A percentile compares a stretch with the other conserved stretches of the same genome.
Conservation (phyloP, 23 red algal species). For the Gracilaria domingensis region DNA sequence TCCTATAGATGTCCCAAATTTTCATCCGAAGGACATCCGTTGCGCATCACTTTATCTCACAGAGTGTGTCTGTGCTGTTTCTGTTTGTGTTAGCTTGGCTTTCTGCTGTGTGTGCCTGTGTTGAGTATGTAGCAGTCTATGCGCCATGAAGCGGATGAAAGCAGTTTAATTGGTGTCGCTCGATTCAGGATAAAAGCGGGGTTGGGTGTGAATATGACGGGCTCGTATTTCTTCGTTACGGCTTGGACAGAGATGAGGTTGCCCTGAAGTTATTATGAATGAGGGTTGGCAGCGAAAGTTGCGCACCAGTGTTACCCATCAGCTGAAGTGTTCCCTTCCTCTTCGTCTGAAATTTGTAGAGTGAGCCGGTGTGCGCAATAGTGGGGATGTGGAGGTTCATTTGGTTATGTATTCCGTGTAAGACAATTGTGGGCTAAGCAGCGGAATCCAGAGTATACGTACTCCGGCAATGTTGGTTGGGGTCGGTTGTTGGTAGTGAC, state of each 20-base stretch:
- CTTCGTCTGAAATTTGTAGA: not conserved
- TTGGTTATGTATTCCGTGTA: not conserved
- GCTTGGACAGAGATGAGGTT: not conserved
- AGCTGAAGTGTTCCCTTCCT: conserved; percentile 10
- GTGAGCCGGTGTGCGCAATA: not conserved
- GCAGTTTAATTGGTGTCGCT: not conserved
- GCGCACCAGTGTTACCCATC: not conserved
- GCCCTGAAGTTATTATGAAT: not conserved
- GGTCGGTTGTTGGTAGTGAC: too few relatives aligned
- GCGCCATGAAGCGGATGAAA: not conserved
- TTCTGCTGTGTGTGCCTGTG: not conserved
- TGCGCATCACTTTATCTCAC: too few relatives aligned
- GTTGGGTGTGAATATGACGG: not conserved
- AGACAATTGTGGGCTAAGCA: not conserved
- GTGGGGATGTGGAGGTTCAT: not conserved
- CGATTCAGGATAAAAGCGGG: not conserved
- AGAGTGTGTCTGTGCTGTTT: too few relatives aligned
- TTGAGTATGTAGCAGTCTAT: not conserved
- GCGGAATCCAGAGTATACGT: conserved; percentile 6
- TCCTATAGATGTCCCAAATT: too few relatives aligned
- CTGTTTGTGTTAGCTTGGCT: not conserved
- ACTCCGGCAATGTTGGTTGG: not conserved
- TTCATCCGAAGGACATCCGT: too few relatives aligned
- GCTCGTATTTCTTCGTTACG: not conserved
- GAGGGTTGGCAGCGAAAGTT: not conserved